Conservation (phyloP, 805 yeast species). For the Wickerhamiella siamensis region DNA sequence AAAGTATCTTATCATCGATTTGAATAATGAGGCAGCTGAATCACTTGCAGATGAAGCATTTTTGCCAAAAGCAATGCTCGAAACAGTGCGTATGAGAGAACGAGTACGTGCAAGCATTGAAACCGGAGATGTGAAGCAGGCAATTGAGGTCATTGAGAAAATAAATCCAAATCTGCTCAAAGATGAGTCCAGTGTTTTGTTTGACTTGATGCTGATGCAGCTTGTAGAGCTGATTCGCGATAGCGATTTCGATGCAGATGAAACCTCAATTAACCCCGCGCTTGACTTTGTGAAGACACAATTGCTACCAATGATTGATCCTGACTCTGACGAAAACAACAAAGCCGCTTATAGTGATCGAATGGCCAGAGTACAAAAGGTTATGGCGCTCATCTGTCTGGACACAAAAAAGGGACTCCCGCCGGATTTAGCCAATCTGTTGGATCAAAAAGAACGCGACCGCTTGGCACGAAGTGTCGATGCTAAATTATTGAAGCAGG, state of each 20-base stretch:
- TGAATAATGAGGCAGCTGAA: conserved; percentile 8
- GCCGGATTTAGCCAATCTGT: conserved; percentile 36
- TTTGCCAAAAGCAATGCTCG: conserved; percentile 3
- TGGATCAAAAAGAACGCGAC: conserved; percentile 45
- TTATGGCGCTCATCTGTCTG: conserved; percentile 64
- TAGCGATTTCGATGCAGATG: conserved; percentile 15
- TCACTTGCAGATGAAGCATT: conserved; percentile 8
- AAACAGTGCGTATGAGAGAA: conserved; percentile 25
- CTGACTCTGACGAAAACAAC: not conserved
- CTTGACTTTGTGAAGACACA: conserved; percentile 27
- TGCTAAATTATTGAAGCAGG: conserved; percentile 35
- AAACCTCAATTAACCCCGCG: conserved; percentile 12
- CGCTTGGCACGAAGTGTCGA: conserved; percentile 62
- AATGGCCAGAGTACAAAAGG: conserved; percentile 59
- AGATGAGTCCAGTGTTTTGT: conserved; percentile 48
- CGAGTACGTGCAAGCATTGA: conserved; percentile 40
- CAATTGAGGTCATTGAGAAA: conserved; percentile 42
- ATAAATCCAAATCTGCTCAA: conserved; percentile 54
- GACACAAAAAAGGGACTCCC: conserved; percentile 23
- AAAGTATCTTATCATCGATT: conserved; percentile 9
- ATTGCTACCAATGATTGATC: conserved; percentile 28
- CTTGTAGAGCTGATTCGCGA: conserved; percentile 65
- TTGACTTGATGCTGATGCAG: conserved; percentile 55
- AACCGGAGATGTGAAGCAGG: conserved; percentile 45
- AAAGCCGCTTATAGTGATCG: too few species aligned